Evolutionary conservation across 106 monocot species (phyloP), one percentile per base, ranked within the genome.

Genomic region (Acorus calamus): DNA sequence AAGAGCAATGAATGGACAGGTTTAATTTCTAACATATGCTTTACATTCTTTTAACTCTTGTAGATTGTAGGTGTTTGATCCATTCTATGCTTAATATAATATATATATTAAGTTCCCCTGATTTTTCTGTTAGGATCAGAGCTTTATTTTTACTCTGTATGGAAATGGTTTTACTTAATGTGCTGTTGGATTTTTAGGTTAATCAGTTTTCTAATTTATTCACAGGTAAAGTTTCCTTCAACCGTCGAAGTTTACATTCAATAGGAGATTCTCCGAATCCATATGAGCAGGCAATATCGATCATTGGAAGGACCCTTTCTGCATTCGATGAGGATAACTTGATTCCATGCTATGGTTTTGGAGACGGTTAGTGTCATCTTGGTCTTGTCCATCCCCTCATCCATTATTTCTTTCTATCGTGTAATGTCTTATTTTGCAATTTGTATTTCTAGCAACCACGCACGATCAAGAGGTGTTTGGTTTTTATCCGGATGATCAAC

Each of bases 291-390:
- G 94, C 89, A 63, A 80, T 93, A 65, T 88, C 86, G 64, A 89
- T 94, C 57, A 82, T 94, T 70, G 94, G 94, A 61, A 86, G 86
- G 62, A 89, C 94, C 6, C 81, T 94, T 41, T 79, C 89, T 43
- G 75, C 56, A 45, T 94, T 89, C 67, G 94, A 94, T 62, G 94
- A 89, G 65, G 94, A 94, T 63, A 89, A 89, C 66, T 77, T 89
- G 50, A 94, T 94, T 63, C 94, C 94, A 56, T 94, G 89, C 69
- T 94, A 79, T 71, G 94, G 94, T 59, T 94, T 94, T 57, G 94
- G 94, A 11, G 86, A 94, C 69, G 83, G 94, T 94, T 64, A 76
- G 71, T 65, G 11, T 9, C 14, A 42, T 28, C 28, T 28, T 28
- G 28, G 28, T 28, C 28, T 50, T 9, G 4, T 74, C 66, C 9